Base-by-base conservation (phyloP, 2,329 filamentous ascomycete genomes). In the Xylaria sp. region DNA sequence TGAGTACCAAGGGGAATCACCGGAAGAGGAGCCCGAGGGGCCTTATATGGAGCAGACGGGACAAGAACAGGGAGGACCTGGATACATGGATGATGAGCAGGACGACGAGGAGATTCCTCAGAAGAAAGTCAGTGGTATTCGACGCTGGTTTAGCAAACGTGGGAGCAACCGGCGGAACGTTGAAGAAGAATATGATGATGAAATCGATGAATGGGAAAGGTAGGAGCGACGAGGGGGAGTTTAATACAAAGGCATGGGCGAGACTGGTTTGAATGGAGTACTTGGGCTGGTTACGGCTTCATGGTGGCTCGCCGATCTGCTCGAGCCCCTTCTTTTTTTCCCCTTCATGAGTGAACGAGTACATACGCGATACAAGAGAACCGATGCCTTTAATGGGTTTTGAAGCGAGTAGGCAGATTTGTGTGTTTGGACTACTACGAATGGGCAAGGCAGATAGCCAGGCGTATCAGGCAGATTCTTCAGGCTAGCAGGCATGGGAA, bases 1-100 rank as follows among this genome's bases (percentile, higher is more conserved):
- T 66, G 85, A 87, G 60, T 85, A 87, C 68, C 78, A 81, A 83
- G 81, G 80, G 6, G 81, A 83, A 17, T 44, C 33, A 7, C 49
- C 33, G 9, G 65, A 53, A 23, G 28, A 26, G 7, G 60, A 57
- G 42, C 36, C 31, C 11, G 56, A 59, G 11, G 28, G 17, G 53
- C 26, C 28, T 6, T 33, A 7, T n/a, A 13, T 17, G 17, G 64
- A 26, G 26, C 42, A 48, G 20, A 49, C 15, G 20, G 59, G 60
- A 26, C 58, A 48, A 6, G 71, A 56, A 17, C 58, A 63, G 33
- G 44, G 17, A 5, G 44, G 17, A 4, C 40, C 42, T 28, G 60
- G 9, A n/a, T 38, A 65, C 10, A 17, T n/a, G n/a, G 26, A 59
- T 36, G 62, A 40, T 26, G 54, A 64, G 9, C 20, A 59, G 17